Base-by-base conservation (phyloP, 768 basidiomycete genomes). In the Terana coerulea region DNA sequence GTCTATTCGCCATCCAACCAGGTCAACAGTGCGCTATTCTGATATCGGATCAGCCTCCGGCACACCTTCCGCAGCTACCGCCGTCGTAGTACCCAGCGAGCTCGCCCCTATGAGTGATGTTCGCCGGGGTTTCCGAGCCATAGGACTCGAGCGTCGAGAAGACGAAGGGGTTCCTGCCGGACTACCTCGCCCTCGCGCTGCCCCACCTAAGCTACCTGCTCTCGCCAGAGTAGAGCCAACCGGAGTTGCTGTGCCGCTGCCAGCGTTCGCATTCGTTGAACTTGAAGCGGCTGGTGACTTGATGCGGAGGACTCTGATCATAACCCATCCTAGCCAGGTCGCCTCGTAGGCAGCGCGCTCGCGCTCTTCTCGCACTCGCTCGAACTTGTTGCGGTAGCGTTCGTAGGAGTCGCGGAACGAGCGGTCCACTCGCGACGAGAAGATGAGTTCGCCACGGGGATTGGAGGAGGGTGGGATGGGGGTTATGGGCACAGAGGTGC, bases 381-480 rank as follows among this genome's bases (percentile, higher is more conserved):
- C 95, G 67, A 97, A 98, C 26, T 84, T 84, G 8, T 83, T 74
- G 19, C 95, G 81, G 68, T 98, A 93, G 14, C 91, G 80, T 67
- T 98, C 95, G 69, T 99, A 99, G 0, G 86, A 79, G 49, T 98
- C 97, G 21, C 89, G 76, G 67, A 98, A 98, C 17, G 67, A 62
- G 46, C 78, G 77, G 53, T 91, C 87, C 17, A 99, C 87, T 40
- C 90, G 83, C 10, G 86, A 90, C 2, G 90, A 93, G 70, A 99
- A 97, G 49, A 98, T 97, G 53, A 99, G 82, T 64, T 99, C 97
- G 44, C 97, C 95, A 12, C 95, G 86, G 3, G 95, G 94, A 66
- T 93, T 97, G 25, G 75, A 74, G 12, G 92, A 78, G 0, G 93
- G 91, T 2, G 94, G 93, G 35, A 97, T 95, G n/a, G 91, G 81